Base-by-base conservation (phyloP, 1,284 basidiomycete genomes). In the Flammula alnicola region DNA sequence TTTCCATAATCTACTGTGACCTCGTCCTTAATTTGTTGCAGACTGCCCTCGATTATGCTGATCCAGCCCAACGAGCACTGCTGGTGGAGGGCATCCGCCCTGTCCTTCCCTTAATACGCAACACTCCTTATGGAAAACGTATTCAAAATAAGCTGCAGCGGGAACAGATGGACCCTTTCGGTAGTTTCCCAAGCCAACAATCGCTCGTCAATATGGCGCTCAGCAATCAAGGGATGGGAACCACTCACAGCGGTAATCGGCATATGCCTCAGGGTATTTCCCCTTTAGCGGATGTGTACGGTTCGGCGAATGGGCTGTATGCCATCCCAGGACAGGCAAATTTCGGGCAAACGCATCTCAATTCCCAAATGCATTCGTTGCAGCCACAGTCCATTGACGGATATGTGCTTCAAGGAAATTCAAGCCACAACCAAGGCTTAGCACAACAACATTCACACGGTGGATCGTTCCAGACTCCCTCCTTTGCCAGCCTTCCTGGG, bases 81-180 rank as follows among this genome's bases (percentile, higher is more conserved):
- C 84, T 98, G 33, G 92, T 98, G 27, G 94, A 97, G 66, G 93
- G 92, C 61, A 98, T 98, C 66, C 89, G 95, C 46, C 95, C 95
- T n/a, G 94, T 97, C 54, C 80, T 98, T 23, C 95, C 93, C 2
- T 80, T 97, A 56, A 97, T 98, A 65, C 89, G 95, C 63, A 98
- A 97, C 73, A 98, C 95, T 4, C 95, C 95, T 3, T 98, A 98
- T 63, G 95, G 95, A 62, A 98, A 98, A 77, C 88, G 95, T 45
- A 98, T 98, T 63, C 95, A 97, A 73, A 95, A 93, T 76, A 97
- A 97, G 75, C 78, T 98, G 48, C 93, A 96, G 70, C 90, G 93
- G 48, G 92, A 95, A 73, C 91, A 93, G 66, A 78, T 86, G 72
- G 89, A 91, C 59, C 82, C 79, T 57, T 87, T 77, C 56, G 79